Percentiles rank a stretch among this genome's conserved stretches.
Conservation (phyloP, 441 rosid species). For the Adansonia rubrostipa region DNA sequence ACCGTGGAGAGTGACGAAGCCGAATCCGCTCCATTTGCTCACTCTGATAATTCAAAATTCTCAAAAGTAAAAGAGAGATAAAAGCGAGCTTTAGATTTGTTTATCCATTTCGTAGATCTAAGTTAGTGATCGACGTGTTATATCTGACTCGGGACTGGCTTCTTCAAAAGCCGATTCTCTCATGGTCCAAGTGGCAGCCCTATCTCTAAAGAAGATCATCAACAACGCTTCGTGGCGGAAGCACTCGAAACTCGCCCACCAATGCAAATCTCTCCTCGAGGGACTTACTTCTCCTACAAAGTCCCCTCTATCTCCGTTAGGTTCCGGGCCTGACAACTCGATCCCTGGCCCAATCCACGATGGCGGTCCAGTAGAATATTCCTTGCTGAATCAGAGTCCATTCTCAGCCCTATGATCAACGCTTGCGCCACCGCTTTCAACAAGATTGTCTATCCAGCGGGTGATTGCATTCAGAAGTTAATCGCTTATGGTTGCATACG, state of each 20-base stretch:
- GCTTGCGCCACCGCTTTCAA: slow-evolving; percentile 68
- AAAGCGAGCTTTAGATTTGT: slow-evolving; percentile 17
- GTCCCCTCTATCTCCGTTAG: slow-evolving; percentile 43
- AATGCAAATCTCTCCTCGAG: slow-evolving; percentile 88
- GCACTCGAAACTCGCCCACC: slow-evolving; percentile 88
- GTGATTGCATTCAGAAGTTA: slow-evolving; percentile 84
- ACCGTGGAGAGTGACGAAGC: slow-evolving; percentile 31
- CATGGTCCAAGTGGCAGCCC: slow-evolving; percentile 67
- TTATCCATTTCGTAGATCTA: slow-evolving; percentile 51
- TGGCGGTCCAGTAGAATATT: slow-evolving; percentile 66
- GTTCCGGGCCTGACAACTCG: slow-evolving; percentile 61
- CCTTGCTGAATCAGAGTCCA: slow-evolving; percentile 71
- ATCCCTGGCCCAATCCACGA: slow-evolving; percentile 87
- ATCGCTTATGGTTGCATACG: slow-evolving; percentile 89
- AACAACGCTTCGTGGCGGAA: slow-evolving; percentile 97
- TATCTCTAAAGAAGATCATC: slow-evolving; percentile 80
- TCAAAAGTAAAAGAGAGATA: slow-evolving; percentile 10
- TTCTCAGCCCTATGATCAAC: slow-evolving; percentile 81
- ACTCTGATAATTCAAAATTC: slow-evolving; percentile 8
- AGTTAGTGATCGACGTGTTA: slow-evolving; percentile 40
- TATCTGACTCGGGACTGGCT: slow-evolving; percentile 87
- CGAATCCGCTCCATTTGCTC: slow-evolving; percentile 23
- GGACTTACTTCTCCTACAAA: slow-evolving; percentile 52
- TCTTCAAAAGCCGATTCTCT: slow-evolving; percentile 99
- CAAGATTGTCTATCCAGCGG: slow-evolving; percentile 89